Evolutionary conservation across 495 filamentous ascomycete species (phyloP).

Genomic region (Niebla homalea): DNA sequence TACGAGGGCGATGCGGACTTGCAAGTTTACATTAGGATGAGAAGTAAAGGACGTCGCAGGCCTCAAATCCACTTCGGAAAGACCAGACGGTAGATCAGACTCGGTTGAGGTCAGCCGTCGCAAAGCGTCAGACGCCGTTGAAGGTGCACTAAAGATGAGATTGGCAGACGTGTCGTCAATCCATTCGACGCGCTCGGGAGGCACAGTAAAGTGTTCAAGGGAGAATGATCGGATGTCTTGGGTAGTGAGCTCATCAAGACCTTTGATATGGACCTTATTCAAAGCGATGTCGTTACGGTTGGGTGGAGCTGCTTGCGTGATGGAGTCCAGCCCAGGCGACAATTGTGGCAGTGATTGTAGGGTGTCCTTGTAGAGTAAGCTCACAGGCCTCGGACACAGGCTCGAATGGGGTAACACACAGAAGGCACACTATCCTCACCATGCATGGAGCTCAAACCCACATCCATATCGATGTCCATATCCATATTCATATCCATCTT

Average conservation of each 20-base stretch:
- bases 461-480: conserved; percentile 30
- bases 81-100: conserved; percentile 22
- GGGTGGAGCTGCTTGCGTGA: too few relatives aligned
- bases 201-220: conserved; percentile 42
- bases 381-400: too few relatives aligned
- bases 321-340: too few relatives aligned
- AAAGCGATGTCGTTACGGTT: conserved; percentile 21
- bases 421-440: not conserved
- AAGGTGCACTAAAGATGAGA: conserved; percentile 55
- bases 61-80: conserved; percentile 37
- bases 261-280: conserved; percentile 67
- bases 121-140: conserved; percentile 63
- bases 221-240: conserved; percentile 62
- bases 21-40: conserved; percentile 55
- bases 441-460: conserved; percentile 28
- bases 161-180: conserved; percentile 91
- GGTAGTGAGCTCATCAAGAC: conserved; percentile 70
- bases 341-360: too few relatives aligned
- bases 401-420: too few relatives aligned
- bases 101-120: conserved; percentile 38
- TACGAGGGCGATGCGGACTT: conserved; percentile 59
- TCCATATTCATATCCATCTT: not conserved
- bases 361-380: too few relatives aligned
- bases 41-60: conserved; percentile 48
- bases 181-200: conserved; percentile 65